phyloP scores from a whole-genome alignment of 2,329 filamentous ascomycete genomes.

The Biscogniauxia mediterranea region DNA sequence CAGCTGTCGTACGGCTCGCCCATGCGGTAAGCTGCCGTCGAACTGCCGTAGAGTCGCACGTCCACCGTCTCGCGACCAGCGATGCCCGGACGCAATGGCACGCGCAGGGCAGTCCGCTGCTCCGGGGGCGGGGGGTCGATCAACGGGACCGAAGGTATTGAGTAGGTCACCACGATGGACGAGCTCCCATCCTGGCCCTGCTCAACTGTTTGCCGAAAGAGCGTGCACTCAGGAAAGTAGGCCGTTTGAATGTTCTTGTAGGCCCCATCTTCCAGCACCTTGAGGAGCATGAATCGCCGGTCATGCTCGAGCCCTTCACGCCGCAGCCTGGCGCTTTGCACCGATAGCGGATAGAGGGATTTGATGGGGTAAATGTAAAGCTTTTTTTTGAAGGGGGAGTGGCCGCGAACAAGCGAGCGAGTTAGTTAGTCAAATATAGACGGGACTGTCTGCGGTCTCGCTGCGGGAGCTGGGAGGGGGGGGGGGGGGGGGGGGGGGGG shows the following conservation, averaged over 20 bases:
- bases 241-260: constrained; percentile 53
- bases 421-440: not conserved
- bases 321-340: constrained; percentile 53
- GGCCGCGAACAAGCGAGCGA: constrained; percentile 1
- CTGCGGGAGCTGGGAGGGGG: not conserved
- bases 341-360: constrained; percentile 60
- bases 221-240: constrained; percentile 55
- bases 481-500: not conserved
- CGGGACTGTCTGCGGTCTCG: no score
- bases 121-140: constrained; percentile 37
- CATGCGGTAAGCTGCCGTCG: constrained; percentile 62
- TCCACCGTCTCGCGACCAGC: constrained; percentile 45
- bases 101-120: constrained; percentile 42
- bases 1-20: constrained; percentile 58
- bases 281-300: constrained; percentile 68
- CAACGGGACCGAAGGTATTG: constrained; percentile 37
- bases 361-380: constrained; percentile 76
- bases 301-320: constrained; percentile 65
- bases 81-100: constrained; percentile 56
- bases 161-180: constrained; percentile 43
- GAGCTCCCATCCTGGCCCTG: constrained; percentile 17
- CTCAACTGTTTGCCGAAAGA: constrained; percentile 61
- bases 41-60: constrained; percentile 59
- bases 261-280: constrained; percentile 38
- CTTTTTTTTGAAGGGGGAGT: constrained; percentile 36